These are phyloP conservation scores for Globisporangium spiculum DNA, from an alignment of 352 stramenopile species.

Conservation along the genomic window DNA sequence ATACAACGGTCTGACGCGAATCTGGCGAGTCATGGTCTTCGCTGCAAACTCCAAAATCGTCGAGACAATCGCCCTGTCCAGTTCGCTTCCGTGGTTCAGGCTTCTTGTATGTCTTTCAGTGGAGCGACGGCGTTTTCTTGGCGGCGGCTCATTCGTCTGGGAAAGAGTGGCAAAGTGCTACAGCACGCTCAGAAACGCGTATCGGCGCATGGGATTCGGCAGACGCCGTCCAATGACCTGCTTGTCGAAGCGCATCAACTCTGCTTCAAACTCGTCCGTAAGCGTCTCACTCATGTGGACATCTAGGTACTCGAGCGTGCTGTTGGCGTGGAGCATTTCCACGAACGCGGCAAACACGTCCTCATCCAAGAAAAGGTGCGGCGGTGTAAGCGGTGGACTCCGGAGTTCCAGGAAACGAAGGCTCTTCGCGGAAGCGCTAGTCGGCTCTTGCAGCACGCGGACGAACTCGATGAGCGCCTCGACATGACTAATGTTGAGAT, in stretches of 20 bases:
- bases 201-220: not conserved
- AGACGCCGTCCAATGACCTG: not conserved
- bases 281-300: not conserved
- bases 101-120: not conserved
- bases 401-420: not conserved
- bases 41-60: constrained; percentile 5
- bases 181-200: not conserved
- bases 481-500: not conserved
- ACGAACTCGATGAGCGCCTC: not conserved
- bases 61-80: not conserved
- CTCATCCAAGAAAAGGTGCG: not conserved
- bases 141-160: not conserved
- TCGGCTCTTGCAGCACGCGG: not conserved
- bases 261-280: not conserved
- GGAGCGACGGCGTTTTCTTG: not conserved
- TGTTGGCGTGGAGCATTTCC: not conserved
- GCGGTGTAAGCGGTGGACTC: not conserved
- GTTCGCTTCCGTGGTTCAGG: not conserved
- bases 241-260: not conserved
- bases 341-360: not conserved
- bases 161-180: not conserved
- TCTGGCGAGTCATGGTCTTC: not conserved
- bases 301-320: not conserved
- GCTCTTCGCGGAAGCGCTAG: not conserved
- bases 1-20: not conserved